Evolutionary conservation across 495 filamentous ascomycete species (phyloP).

Genomic region (Parachaetomium inaequale): DNA sequence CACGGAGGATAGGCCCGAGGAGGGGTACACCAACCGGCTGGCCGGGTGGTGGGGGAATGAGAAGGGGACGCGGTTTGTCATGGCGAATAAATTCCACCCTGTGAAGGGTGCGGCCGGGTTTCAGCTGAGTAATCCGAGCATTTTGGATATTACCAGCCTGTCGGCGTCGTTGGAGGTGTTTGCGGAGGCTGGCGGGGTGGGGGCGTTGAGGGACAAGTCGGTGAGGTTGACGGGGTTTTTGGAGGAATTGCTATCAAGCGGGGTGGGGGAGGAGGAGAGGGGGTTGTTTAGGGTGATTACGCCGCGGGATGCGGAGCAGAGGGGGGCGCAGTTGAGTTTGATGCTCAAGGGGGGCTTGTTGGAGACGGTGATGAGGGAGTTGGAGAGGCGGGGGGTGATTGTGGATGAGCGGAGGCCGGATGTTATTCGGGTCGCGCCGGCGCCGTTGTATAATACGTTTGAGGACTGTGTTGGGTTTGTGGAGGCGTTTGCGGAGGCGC

Average conservation of each 20-base stretch:
- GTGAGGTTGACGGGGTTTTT: constrained; percentile 74
- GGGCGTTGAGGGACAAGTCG: constrained; percentile 68
- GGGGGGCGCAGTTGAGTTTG: constrained; percentile 86
- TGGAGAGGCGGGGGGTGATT: constrained; percentile 70
- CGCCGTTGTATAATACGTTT: constrained; percentile 85
- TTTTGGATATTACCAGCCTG: constrained; percentile 65
- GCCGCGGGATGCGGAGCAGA: constrained; percentile 62
- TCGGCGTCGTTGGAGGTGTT: constrained; percentile 78
- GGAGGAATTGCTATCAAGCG: constrained; percentile 56
- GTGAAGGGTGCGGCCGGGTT: constrained; percentile 65
- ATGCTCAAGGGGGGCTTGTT: constrained; percentile 64
- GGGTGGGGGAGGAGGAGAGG: constrained; percentile 40
- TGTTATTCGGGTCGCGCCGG: constrained; percentile 88
- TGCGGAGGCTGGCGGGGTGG: constrained; percentile 63
- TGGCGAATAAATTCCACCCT: constrained; percentile 75
- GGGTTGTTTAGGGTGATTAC: constrained; percentile 75
- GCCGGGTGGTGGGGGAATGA: constrained; percentile 91
- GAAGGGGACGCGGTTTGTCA: constrained; percentile 70
- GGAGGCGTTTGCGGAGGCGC: constrained; percentile 54
- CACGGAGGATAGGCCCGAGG: constrained; percentile 35
- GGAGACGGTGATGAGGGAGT: constrained; percentile 59
- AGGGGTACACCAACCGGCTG: constrained; percentile 54
- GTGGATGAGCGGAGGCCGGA: constrained; percentile 88
- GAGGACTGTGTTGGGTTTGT: constrained; percentile 75
- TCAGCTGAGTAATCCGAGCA: constrained; percentile 65